Base-by-base conservation (phyloP, 2,329 filamentous ascomycete species). In the Scolecobasidium constrictum region DNA sequence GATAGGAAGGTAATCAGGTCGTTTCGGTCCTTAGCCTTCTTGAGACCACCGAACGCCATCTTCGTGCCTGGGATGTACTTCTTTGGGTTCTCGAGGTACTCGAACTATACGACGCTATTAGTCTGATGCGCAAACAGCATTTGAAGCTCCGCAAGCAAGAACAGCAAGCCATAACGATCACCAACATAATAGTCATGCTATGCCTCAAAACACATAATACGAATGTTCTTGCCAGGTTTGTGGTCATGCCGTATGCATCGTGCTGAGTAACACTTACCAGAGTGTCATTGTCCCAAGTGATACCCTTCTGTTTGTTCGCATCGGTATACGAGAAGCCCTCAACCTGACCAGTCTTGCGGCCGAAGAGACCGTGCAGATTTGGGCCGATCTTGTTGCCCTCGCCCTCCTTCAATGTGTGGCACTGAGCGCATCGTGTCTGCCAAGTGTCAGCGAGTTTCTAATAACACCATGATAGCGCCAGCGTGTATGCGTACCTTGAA, bases 21-120 rank as follows among this genome's bases (percentile, higher is more conserved):
- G 68, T 96, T 94, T 68, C 92, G 80, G 75, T 96, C 92, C 85
- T 96, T 96, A 64, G 80, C 78, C 86, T 98, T 98, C 88, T 98
- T 98, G 64, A 98, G 79, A 68, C 92, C 92, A 73, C 92, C 92
- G 66, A 96, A 98, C 60, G 92, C 92, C 92, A 98, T 98, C 86
- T 96, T 98, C 74, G 92, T 98, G 57, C 92, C 92, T 56, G 92
- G 92, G 53, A 98, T 95, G 81, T 88, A 98, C 79, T 96, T 96
- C 83, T 98, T 98, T 73, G 92, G 92, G 83, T 96, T 96, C 80
- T 98, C 92, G 61, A 98, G 88, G 81, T 98, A 98, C 55, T 81
- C 77, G 72, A 94, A 96, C 85, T 88, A 57, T 38, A 51, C 9
- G 7, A 17, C n/a, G n/a, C n/a, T n/a, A n/a, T n/a, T n/a, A n/a